Percentiles rank a stretch among this genome's conserved stretches.
Evolutionary conservation across 192 early-diverging fungal species (phyloP).

Genomic region (Rhizoclosmatium globosum): DNA sequence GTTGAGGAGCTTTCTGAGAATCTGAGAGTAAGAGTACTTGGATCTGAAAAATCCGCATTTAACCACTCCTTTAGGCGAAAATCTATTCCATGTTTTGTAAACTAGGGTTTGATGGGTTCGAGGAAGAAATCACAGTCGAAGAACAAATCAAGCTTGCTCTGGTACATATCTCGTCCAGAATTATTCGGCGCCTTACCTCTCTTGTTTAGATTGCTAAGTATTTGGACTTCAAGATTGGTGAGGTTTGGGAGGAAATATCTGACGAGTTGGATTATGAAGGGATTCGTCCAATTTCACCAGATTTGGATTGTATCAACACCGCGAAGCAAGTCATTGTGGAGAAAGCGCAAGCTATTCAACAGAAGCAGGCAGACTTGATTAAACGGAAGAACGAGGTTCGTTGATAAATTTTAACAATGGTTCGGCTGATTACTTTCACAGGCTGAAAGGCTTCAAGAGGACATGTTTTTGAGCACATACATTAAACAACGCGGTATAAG

Average conservation of each 20-base stretch:
- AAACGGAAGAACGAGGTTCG: conserved; percentile 33
- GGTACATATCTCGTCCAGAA: conserved; percentile 16
- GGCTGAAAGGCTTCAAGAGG: conserved; percentile 17
- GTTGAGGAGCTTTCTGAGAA: conserved; percentile 45
- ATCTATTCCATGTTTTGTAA: conserved; percentile 59
- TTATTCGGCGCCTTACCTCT: not conserved
- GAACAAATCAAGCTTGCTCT: conserved; percentile 48
- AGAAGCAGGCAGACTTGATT: conserved; percentile 46
- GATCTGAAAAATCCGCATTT: not conserved
- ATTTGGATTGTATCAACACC: conserved; percentile 59
- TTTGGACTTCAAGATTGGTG: conserved; percentile 63
- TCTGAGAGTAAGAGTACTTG: conserved; percentile 25
- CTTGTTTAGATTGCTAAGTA: conserved; percentile 52
- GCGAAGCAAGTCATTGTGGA: conserved; percentile 73
- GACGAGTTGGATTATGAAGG: conserved; percentile 55
- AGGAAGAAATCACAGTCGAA: conserved; percentile 18
- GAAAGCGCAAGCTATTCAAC: conserved; percentile 42
- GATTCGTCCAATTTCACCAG: conserved; percentile 57
- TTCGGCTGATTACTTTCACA: not conserved
- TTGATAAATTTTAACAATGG: not conserved
- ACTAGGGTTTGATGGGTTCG: conserved; percentile 47
- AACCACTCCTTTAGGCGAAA: conserved; percentile 39
- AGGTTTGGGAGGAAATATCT: conserved; percentile 61
- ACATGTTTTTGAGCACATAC: conserved; percentile 20
- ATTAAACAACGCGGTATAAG: conserved; percentile 25